phyloP scores from a whole-genome alignment of 805 yeast species.

The Yamadazyma olivae region DNA sequence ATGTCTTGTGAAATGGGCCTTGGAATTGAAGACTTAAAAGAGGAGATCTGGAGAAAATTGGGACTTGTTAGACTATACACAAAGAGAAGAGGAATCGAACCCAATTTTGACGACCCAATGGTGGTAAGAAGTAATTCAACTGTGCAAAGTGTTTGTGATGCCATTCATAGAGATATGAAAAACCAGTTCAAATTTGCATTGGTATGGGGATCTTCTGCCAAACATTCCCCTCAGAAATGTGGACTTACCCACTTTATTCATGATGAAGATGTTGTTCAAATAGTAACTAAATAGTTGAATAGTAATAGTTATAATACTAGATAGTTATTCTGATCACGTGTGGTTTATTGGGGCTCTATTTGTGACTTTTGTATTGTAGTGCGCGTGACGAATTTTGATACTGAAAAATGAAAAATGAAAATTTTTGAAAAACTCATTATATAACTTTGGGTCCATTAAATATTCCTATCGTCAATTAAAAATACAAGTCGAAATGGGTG shows the following conservation, averaged over 20 bases:
- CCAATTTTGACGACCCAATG: conserved; percentile 85
- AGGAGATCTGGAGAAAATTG: conserved; percentile 90
- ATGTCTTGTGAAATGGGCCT: conserved; percentile 88
- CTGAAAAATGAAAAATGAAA: not conserved
- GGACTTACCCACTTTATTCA: conserved; percentile 79
- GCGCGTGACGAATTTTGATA: not conserved
- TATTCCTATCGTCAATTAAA: conserved; percentile 73
- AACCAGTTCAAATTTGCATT: conserved; percentile 89
- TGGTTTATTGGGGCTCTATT: conserved; percentile 6
- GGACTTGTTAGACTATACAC: conserved; percentile 80
- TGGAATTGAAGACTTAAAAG: conserved; percentile 84
- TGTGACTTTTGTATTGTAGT: not conserved
- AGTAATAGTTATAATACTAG: not conserved
- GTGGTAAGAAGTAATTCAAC: conserved; percentile 81
- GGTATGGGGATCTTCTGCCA: conserved; percentile 95
- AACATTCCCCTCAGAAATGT: conserved; percentile 95
- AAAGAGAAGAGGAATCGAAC: conserved; percentile 77
- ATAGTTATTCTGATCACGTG: conserved; percentile 2
- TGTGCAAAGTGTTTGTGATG: conserved; percentile 84
- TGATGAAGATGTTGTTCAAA: conserved; percentile 93
- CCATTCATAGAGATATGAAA: conserved; percentile 90
- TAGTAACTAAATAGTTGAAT: conserved; percentile 67
- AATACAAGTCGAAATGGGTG: conserved; percentile 97
- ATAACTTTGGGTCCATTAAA: conserved; percentile 61
- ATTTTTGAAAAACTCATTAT: conserved; percentile 2